A percentile compares a stretch with the other conserved stretches of the same genome.
phyloP scores from a whole-genome alignment of 2,329 filamentous ascomycete genomes.

The Verticillium nonalfalfae region DNA sequence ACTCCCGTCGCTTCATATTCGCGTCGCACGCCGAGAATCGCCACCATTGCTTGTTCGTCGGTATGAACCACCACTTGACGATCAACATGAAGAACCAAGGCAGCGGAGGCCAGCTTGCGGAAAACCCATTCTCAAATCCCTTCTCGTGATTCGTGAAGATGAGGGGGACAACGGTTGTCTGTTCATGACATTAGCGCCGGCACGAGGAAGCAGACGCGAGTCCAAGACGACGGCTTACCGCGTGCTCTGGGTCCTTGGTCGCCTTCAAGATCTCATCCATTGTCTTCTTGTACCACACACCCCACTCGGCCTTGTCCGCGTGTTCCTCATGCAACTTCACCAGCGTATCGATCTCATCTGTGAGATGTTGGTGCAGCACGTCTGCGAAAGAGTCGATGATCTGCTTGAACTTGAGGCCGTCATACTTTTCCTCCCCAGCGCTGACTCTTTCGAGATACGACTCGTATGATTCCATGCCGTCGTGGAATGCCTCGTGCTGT shows the following conservation, averaged over 20 bases:
- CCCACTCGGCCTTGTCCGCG: slow-evolving; percentile 27
- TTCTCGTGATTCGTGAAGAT: slow-evolving; percentile 17
- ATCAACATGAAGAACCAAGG: slow-evolving; percentile 18
- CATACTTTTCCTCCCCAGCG: slow-evolving; percentile 19
- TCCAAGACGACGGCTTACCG: slow-evolving; percentile 6
- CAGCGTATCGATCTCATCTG: slow-evolving; percentile 30
- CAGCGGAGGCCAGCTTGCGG: slow-evolving; percentile 16
- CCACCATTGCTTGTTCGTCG: slow-evolving; percentile 27
- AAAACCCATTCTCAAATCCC: slow-evolving; percentile 16
- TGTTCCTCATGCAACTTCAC: slow-evolving; percentile 21
- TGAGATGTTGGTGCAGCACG: slow-evolving; percentile 25
- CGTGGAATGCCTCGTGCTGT: slow-evolving; percentile 24
- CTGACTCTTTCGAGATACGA: slow-evolving; percentile 23
- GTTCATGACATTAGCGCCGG: not conserved
- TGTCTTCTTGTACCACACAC: slow-evolving; percentile 17
- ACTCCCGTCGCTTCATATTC: slow-evolving; percentile 20
- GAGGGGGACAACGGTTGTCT: slow-evolving; percentile 9
- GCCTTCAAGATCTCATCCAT: slow-evolving; percentile 11
- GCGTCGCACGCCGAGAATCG: slow-evolving; percentile 24
- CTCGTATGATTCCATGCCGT: slow-evolving; percentile 23
- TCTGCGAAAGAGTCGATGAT: slow-evolving; percentile 29
- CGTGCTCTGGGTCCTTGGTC: slow-evolving; percentile 11
- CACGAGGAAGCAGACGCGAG: not conserved
- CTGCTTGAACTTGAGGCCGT: slow-evolving; percentile 19
- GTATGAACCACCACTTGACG: slow-evolving; percentile 25